Conservation (phyloP, 176 grass and related monocot species). For the Ananas comosus region DNA sequence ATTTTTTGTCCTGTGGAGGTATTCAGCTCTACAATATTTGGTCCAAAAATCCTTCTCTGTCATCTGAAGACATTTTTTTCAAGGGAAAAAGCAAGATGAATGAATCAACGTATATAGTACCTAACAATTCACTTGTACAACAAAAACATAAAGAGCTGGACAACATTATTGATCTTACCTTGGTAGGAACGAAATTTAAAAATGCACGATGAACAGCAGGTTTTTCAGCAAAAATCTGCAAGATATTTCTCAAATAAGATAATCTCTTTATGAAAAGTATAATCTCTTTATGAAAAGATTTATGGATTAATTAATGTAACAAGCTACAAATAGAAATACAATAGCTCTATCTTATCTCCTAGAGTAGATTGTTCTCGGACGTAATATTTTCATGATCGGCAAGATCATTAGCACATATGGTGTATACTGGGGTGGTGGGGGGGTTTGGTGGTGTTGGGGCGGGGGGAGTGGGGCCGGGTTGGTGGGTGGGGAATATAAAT, state of each 20-base stretch:
- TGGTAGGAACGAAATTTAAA: slow-evolving; percentile 74
- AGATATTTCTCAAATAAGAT: slow-evolving; percentile 20
- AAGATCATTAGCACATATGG: too few relatives aligned
- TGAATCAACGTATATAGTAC: too few relatives aligned
- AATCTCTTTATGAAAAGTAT: slow-evolving; percentile 1
- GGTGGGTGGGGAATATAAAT: too few relatives aligned
- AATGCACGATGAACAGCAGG: slow-evolving; percentile 90
- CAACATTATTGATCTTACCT: slow-evolving; percentile 30
- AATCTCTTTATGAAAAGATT: background rate
- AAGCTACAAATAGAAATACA: too few relatives aligned
- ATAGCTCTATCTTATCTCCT: too few relatives aligned
- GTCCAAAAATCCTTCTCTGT: slow-evolving; percentile 87
- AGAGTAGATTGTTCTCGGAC: too few relatives aligned
- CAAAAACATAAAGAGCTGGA: background rate
- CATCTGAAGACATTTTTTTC: slow-evolving; percentile 31
- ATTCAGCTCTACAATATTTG: slow-evolving; percentile 97
- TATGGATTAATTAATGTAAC: background rate
- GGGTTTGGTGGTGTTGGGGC: too few relatives aligned
- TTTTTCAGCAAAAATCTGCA: slow-evolving; percentile 97
- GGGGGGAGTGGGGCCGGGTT: too few relatives aligned
- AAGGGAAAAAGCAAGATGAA: too few relatives aligned
- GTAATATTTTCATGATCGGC: too few relatives aligned
- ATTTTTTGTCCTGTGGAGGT: slow-evolving; percentile 87
- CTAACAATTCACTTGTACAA: too few relatives aligned
- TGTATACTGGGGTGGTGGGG: too few relatives aligned